phyloP scores from a whole-genome alignment of 2,329 filamentous ascomycete genomes.

The Amauroascus verrucosus region DNA sequence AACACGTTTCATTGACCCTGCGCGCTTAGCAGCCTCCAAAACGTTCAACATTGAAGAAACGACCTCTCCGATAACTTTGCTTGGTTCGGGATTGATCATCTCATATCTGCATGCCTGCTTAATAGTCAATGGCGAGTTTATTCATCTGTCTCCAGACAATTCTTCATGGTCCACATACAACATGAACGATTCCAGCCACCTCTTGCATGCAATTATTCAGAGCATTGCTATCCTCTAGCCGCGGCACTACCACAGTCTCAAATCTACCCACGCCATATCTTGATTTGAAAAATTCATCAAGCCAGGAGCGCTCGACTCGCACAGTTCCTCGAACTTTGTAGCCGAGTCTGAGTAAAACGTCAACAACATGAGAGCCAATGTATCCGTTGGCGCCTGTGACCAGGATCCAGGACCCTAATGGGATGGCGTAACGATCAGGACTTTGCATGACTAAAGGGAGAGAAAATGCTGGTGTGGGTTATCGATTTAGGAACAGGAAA shows the following conservation, averaged over 20 bases:
- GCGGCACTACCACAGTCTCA: background rate
- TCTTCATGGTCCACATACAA: background rate
- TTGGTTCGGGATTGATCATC: background rate
- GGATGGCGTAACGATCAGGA: slow-evolving; percentile 16
- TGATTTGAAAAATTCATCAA: background rate
- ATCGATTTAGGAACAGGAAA: background rate
- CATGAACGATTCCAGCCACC: background rate
- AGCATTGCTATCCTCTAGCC: background rate
- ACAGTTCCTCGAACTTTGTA: slow-evolving; percentile 41
- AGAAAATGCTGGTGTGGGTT: background rate
- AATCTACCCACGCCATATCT: background rate
- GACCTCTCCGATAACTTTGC: background rate
- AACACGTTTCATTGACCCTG: slow-evolving; percentile 30
- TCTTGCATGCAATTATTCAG: background rate
- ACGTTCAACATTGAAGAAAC: background rate
- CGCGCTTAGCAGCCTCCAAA: background rate
- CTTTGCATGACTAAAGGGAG: background rate
- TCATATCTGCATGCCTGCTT: background rate
- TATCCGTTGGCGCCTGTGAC: slow-evolving; percentile 42
- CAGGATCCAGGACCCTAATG: slow-evolving; percentile 29
- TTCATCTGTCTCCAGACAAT: too few relatives aligned
- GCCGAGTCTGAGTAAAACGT: slow-evolving; percentile 34
- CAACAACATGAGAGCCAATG: slow-evolving; percentile 35
- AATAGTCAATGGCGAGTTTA: background rate
- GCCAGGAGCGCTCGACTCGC: slow-evolving; percentile 18